Evolutionary conservation across 129 eudicot species (phyloP), one percentile per base, ranked within the genome.

Genomic region (Silybum marianum): DNA sequence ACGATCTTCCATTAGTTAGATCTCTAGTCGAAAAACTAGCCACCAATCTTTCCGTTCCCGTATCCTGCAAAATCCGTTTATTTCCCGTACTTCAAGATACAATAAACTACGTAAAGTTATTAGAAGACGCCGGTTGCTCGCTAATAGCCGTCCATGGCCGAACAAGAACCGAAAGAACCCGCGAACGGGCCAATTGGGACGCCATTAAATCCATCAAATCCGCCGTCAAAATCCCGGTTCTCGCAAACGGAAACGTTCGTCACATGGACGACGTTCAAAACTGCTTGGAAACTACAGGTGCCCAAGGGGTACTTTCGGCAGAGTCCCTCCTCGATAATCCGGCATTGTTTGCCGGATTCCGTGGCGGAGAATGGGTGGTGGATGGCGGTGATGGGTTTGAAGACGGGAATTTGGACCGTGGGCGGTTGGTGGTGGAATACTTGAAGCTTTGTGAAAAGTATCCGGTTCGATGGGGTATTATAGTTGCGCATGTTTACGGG

Each of bases 111-210:
- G 98, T 92, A 25, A 96, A 84, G 69, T 81, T 96, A 88, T 81
- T 96, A 23, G 98, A 96, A 76, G 98, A 96, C 36, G 89, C 98
- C 18, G 99, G 99, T 44, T 96, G 99, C 78, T 80, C 97, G 6
- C 89, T 96, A 16, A 80, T 96, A 78, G 99, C 98, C 0, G 99
- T 96, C 4, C 99, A 96, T 65, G 99, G 99, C 51, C 89, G 99
- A 73, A 96, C 99, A 79, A 87, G 98, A 78, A 95, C 90, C n/a
- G 93, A 89, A 84, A 91, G 93, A 79, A 95, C 95, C 77, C 87
- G 88, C 13, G 91, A 86, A 71, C 87, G 93, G 26, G 99, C 99
- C 39, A 81, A 80, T 72, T 96, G 99, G 99, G 71, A 80, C 39
- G 89, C 85, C 83, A 96, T 96, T 25, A 96, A 85, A 74, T 92